Conservation (phyloP, 2,329 filamentous ascomycete species). For the Lachnellula hyalina region DNA sequence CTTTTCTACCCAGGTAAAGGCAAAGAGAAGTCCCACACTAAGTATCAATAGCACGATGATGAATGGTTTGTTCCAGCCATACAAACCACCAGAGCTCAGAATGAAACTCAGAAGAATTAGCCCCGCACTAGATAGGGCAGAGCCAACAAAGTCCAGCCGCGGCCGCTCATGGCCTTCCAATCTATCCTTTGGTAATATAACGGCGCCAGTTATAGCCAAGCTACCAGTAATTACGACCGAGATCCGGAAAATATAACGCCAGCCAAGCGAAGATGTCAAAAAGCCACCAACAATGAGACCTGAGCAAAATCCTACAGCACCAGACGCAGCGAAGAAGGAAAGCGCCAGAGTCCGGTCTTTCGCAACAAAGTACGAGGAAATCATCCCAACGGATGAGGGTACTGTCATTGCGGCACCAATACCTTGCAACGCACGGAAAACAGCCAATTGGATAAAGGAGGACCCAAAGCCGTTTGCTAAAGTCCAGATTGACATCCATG, state of each 20-base stretch:
- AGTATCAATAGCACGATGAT: slow-evolving; percentile 39
- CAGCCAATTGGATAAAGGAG: slow-evolving; percentile 38
- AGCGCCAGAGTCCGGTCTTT: slow-evolving; percentile 35
- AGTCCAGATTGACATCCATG: slow-evolving; percentile 34
- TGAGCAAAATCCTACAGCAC: slow-evolving; percentile 37
- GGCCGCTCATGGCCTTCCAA: slow-evolving; percentile 30
- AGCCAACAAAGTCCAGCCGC: slow-evolving; percentile 38
- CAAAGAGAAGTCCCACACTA: slow-evolving; percentile 34
- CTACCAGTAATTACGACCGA: slow-evolving; percentile 32
- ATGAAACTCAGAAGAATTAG: slow-evolving; percentile 41
- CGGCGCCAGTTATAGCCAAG: slow-evolving; percentile 29
- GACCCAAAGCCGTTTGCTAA: slow-evolving; percentile 35
- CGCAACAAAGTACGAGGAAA: slow-evolving; percentile 37
- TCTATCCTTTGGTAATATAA: slow-evolving; percentile 36
- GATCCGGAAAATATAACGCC: slow-evolving; percentile 37
- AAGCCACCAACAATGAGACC: slow-evolving; percentile 37
- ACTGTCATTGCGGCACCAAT: slow-evolving; percentile 42
- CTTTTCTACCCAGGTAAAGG: slow-evolving; percentile 38
- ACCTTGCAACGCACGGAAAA: slow-evolving; percentile 42
- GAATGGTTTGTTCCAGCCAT: slow-evolving; percentile 41
- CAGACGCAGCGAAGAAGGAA: slow-evolving; percentile 36
- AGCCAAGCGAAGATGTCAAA: slow-evolving; percentile 35
- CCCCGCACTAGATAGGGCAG: slow-evolving; percentile 37
- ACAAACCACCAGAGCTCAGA: slow-evolving; percentile 40
- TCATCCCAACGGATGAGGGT: slow-evolving; percentile 42